These are phyloP conservation scores for Nicotiana attenuata DNA, from an alignment of 257 asterid genomes.

Conservation along the genomic window DNA sequence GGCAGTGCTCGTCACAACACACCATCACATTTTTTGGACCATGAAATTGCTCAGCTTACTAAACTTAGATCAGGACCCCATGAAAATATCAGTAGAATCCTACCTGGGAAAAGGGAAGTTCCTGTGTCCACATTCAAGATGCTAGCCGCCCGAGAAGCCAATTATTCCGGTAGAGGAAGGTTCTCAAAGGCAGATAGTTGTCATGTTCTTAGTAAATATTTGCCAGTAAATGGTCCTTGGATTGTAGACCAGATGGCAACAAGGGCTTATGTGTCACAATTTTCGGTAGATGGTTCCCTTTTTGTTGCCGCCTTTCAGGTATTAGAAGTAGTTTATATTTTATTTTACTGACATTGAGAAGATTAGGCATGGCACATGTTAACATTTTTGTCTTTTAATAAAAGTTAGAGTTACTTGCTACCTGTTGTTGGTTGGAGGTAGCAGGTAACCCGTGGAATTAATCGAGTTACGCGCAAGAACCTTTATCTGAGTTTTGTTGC, in stretches of 20 bases:
- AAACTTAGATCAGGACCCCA: constrained; percentile 64
- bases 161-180: constrained; percentile 58
- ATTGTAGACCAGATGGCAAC: constrained; percentile 75
- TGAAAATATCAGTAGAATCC: constrained; percentile 34
- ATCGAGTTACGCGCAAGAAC: no score
- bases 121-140: constrained; percentile 57
- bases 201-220: constrained; percentile 62
- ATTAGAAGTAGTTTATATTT: background rate
- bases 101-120: constrained; percentile 41
- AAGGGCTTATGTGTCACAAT: constrained; percentile 82
- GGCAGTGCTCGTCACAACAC: constrained; percentile 17
- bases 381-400: background rate
- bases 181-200: constrained; percentile 67
- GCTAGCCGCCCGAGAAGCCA: constrained; percentile 78
- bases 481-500: background rate
- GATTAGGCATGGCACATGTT: background rate
- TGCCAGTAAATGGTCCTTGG: constrained; percentile 67
- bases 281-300: constrained; percentile 79
- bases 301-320: constrained; percentile 96
- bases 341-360: background rate
- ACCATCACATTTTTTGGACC: constrained; percentile 26
- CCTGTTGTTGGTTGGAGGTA: no score
- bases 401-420: no score
- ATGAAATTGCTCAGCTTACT: constrained; percentile 72
- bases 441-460: no score